phyloP scores from a whole-genome alignment of 1,284 basidiomycete genomes.

The Pyrrhoderma lamaoense region DNA sequence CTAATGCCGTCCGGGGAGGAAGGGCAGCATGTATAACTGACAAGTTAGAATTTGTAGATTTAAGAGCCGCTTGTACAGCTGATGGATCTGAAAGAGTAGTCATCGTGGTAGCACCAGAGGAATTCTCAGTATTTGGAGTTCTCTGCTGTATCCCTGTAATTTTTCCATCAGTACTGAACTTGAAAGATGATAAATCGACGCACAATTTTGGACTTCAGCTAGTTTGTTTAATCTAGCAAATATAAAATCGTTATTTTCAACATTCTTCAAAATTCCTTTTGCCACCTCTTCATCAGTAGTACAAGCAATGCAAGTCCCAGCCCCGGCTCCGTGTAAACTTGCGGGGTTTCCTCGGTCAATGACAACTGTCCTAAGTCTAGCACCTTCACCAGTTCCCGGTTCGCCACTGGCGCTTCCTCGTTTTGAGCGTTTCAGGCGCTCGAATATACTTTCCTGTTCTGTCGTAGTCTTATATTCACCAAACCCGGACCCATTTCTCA shows the following conservation, averaged over 20 bases:
- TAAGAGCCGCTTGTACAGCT: conserved; percentile 29
- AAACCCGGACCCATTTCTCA: conserved; percentile 71
- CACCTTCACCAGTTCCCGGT: conserved; percentile 26
- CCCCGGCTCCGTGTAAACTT: conserved; percentile 77
- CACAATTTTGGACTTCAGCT: conserved; percentile 73
- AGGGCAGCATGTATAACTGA: conserved; percentile 56
- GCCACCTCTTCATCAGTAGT: conserved; percentile 70
- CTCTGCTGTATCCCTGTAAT: conserved; percentile 25
- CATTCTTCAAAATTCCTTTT: conserved; percentile 48
- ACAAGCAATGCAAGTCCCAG: conserved; percentile 67
- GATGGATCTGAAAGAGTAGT: conserved; percentile 24
- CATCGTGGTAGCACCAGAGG: too few relatives aligned
- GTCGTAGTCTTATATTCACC: conserved; percentile 69
- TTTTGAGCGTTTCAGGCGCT: conserved; percentile 58
- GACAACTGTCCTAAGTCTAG: conserved; percentile 46
- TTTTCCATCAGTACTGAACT: neutral
- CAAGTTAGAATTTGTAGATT: conserved; percentile 55
- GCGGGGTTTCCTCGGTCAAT: conserved; percentile 81
- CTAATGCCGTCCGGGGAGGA: conserved; percentile 70
- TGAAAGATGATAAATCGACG: conserved; percentile 24
- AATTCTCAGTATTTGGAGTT: conserved; percentile 29
- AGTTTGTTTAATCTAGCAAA: conserved; percentile 79
- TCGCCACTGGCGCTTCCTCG: conserved; percentile 31
- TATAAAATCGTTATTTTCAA: conserved; percentile 56
- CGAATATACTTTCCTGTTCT: conserved; percentile 82